Conservation (phyloP, 257 asterid genomes). For the Solanum medicagineum region DNA sequence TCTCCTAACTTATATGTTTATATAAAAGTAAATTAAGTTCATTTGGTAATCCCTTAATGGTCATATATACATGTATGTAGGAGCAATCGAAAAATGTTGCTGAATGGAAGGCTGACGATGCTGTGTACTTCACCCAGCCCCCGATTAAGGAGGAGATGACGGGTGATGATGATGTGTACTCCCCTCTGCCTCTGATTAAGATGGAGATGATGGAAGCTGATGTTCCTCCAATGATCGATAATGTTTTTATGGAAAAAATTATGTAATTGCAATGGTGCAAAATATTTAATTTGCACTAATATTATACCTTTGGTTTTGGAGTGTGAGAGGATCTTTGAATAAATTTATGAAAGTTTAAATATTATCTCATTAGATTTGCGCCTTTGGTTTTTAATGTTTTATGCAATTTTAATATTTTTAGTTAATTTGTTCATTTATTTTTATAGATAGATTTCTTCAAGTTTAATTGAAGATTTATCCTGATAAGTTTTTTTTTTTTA, state of each 20-base stretch:
- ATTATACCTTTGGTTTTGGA: not conserved
- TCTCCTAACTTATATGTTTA: too few species aligned
- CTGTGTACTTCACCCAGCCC: not conserved
- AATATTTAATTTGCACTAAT: not conserved
- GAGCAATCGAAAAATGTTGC: not conserved
- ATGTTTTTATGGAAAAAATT: not conserved
- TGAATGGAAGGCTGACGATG: not conserved
- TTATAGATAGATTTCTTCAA: too few species aligned
- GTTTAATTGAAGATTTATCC: too few species aligned
- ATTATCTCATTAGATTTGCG: not conserved
- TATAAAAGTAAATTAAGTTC: too few species aligned
- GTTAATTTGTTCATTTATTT: not conserved
- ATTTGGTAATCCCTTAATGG: too few species aligned
- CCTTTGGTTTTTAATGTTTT: not conserved
- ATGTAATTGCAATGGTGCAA: rapidly evolving
- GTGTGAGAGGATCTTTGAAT: not conserved
- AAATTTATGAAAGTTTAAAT: not conserved
- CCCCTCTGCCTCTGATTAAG: not conserved
- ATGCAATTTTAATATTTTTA: not conserved
- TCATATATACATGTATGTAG: not conserved
- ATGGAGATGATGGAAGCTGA: not conserved
- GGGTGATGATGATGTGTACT: not conserved
- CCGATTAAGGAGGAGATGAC: not conserved
- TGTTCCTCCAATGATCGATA: not conserved
- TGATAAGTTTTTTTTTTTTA: too few species aligned